Conservation (phyloP, 2,329 filamentous ascomycete genomes). For the Stagonosporopsis chrysanthemi region DNA sequence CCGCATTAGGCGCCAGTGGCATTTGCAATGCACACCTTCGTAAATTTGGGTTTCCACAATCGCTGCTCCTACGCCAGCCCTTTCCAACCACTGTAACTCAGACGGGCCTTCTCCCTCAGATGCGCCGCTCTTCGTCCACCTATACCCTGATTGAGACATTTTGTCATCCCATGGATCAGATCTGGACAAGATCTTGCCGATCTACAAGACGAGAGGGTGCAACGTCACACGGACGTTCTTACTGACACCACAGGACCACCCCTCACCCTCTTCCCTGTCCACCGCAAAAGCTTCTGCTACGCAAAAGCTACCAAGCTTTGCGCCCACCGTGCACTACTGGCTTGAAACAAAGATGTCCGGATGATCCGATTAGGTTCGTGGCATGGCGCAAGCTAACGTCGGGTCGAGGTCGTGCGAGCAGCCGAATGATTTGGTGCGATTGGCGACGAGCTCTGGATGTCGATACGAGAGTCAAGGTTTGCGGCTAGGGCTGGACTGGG, state of each 20-base stretch:
- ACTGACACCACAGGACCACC: constrained; percentile 28
- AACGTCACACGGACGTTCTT: constrained; percentile 30
- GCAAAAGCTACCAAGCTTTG: constrained; percentile 7
- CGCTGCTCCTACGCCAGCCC: background rate
- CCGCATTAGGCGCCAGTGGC: constrained; percentile 5
- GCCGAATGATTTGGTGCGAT: background rate
- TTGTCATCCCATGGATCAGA: constrained; percentile 19
- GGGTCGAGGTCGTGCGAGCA: constrained; percentile 9
- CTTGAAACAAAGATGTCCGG: constrained; percentile 20
- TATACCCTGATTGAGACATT: constrained; percentile 22
- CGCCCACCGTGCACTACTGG: constrained; percentile 17
- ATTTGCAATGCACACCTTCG: constrained; percentile 16
- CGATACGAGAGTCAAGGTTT: background rate
- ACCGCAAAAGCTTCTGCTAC: constrained; percentile 9
- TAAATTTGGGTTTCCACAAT: background rate
- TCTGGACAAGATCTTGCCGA: constrained; percentile 24
- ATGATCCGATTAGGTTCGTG: constrained; percentile 8
- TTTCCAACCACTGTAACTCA: background rate
- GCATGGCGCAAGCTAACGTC: constrained; percentile 1
- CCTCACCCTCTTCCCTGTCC: constrained; percentile 15
- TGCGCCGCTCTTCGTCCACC: constrained; percentile 6
- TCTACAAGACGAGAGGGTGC: constrained; percentile 27
- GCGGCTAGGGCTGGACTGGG: constrained; percentile 9
- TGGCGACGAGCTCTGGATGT: background rate
- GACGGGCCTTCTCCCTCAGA: constrained; percentile 1